Conservation (phyloP, 2,329 filamentous ascomycete genomes). For the Pseudogymnoascus sp. region DNA sequence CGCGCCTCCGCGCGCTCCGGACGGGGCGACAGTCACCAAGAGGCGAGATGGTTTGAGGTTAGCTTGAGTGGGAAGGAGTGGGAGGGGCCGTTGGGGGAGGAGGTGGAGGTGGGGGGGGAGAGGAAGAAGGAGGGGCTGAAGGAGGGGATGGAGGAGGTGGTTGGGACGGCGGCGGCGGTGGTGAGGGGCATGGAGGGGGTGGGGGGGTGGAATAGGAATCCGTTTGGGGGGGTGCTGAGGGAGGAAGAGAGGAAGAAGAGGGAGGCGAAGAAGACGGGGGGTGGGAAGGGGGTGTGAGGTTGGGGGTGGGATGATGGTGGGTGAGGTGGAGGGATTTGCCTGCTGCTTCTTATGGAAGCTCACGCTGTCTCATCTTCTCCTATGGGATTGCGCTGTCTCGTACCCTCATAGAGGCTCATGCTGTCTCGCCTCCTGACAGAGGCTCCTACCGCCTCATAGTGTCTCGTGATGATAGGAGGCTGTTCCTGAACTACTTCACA, state of each 20-base stretch:
- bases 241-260: not conserved
- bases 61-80: constrained; percentile 13
- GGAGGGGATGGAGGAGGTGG: constrained; percentile 4
- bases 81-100: constrained; percentile 14
- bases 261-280: not conserved
- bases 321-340: not conserved
- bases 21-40: not conserved
- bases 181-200: constrained; percentile 21
- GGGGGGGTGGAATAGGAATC: constrained; percentile 20
- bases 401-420: not conserved
- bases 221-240: not conserved
- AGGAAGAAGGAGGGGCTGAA: constrained; percentile 13
- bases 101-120: constrained; percentile 17
- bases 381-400: not conserved
- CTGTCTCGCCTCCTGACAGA: not conserved
- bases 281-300: not conserved
- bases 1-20: not conserved
- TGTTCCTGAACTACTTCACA: not conserved
- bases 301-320: not conserved
- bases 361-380: not conserved
- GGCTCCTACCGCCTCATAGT: not conserved
- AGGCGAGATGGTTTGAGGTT: constrained; percentile 18
- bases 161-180: constrained; percentile 16
- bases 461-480: not conserved
- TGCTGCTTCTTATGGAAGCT: not conserved